Base-by-base conservation (phyloP, 1,139 yeast species). In the Candida dubliniensis region DNA sequence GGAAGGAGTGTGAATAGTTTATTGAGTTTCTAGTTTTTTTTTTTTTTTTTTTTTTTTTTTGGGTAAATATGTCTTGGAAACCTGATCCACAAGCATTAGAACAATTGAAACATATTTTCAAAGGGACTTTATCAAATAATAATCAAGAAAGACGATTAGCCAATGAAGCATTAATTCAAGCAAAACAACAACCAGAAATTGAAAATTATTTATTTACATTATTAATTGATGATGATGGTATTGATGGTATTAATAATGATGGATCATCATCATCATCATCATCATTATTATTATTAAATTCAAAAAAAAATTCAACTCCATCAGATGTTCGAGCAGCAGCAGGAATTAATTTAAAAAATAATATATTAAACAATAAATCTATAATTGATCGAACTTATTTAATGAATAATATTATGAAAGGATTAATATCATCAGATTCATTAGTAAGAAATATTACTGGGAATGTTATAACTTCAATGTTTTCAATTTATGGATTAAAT, bases 361-460 rank as follows among this genome's bases (percentile, higher is more conserved):
- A 80, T 48, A 70, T 88, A 34, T 60, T 82, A 39, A 64, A 68
- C 38, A 50, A 56, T 47, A 52, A 62, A 45, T 51, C 59, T 48
- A 55, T n/a, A n/a, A n/a, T 63, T 51, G 66, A 76, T 38, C 69
- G 82, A 47, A 68, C 67, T 15, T 86, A 83, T 57, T 68, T 90
- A 27, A 74, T 87, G 54, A 67, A 74, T n/a, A 72, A 82, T 52
- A 74, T 90, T 24, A 66, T 88, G 32, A 74, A 75, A 44, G 99
- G 97, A 1, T 72, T 93, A 42, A 62, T 78, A 40, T 87, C 81
- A 45, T 57, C 67, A 1, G 81, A 81, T 49, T 62, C 70, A 14
- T 68, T 87, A 57, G 87, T 91, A 24, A 77, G 96, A 50, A 89
- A 87, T 58, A 88, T 91, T 49, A 84, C 96, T 11, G 96, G 98